Evolutionary conservation across 352 stramenopile species (phyloP).

Genomic region (Pythium guiyangense): DNA sequence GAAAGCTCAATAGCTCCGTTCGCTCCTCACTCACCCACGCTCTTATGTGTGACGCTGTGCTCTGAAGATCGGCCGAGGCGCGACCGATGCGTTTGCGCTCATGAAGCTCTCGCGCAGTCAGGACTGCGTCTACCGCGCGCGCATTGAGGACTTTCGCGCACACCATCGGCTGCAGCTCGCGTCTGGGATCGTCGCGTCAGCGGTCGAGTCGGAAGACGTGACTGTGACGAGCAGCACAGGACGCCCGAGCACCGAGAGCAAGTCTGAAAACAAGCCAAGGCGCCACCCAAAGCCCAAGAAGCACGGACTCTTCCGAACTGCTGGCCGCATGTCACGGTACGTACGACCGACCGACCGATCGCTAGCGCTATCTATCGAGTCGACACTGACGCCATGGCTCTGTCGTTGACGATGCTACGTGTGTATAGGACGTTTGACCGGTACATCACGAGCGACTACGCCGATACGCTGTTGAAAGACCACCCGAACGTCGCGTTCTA

Average conservation of each 20-base stretch:
- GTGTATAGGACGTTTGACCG: slow-evolving; percentile 65
- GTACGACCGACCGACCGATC: background rate
- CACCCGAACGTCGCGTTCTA: slow-evolving; percentile 56
- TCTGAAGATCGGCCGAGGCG: slow-evolving; percentile 48
- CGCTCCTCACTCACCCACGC: background rate
- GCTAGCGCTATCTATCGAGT: background rate
- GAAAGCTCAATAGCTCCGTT: background rate
- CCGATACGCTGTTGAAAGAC: slow-evolving; percentile 41
- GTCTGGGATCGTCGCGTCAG: slow-evolving; percentile 72
- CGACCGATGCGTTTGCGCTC: slow-evolving; percentile 39
- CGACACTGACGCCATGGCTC: background rate
- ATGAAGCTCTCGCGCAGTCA: slow-evolving; percentile 54
- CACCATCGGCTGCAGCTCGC: slow-evolving; percentile 79
- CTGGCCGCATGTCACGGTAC: slow-evolving; percentile 44
- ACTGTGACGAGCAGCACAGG: slow-evolving; percentile 26
- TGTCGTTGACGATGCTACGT: slow-evolving; percentile 5
- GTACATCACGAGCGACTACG: slow-evolving; percentile 58
- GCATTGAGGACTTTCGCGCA: slow-evolving; percentile 81
- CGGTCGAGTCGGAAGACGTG: slow-evolving; percentile 33
- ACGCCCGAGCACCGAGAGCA: slow-evolving; percentile 31
- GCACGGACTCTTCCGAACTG: slow-evolving; percentile 50
- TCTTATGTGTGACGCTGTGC: background rate
- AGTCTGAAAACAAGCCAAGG: slow-evolving; percentile 43
- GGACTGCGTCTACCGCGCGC: slow-evolving; percentile 56
- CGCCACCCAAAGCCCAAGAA: slow-evolving; percentile 60